Evolutionary conservation across 2,329 filamentous ascomycete species (phyloP).

Genomic region (Xylaria polymorpha): DNA sequence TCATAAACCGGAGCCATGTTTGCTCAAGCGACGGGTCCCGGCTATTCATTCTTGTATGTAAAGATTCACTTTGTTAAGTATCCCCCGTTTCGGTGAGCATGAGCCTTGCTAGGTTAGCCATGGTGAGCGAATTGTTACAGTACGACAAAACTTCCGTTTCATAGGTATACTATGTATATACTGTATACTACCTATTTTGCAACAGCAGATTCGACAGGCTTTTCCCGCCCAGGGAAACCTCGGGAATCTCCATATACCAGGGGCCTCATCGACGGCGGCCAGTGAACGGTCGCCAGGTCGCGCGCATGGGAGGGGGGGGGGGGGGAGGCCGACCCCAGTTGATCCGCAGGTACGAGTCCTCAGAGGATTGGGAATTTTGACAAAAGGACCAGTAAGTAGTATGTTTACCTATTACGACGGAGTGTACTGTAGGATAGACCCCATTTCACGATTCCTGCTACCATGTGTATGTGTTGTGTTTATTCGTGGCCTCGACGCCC

Average conservation of each 20-base stretch:
- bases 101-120: neutral
- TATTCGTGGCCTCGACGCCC: constrained; percentile 22
- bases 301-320: constrained; percentile 26
- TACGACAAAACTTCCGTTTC: constrained; percentile 21
- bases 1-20: constrained; percentile 26
- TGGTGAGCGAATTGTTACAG: constrained; percentile 31
- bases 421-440: neutral
- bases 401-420: no score
- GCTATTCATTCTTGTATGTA: neutral
- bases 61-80: constrained; percentile 7
- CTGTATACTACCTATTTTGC: no score
- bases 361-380: constrained; percentile 12
- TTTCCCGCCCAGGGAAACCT: neutral
- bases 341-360: constrained; percentile 35
- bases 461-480: constrained; percentile 34
- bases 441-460: constrained; percentile 17
- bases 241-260: constrained; percentile 11
- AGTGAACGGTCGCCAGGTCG: constrained; percentile 35
- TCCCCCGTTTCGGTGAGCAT: constrained; percentile 25
- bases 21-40: constrained; percentile 1
- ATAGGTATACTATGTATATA: neutral
- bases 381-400: neutral
- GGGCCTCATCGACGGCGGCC: constrained; percentile 24
- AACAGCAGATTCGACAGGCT: neutral
- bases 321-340: constrained; percentile 29